Evolutionary conservation across 495 filamentous ascomycete species (phyloP).

Genomic region (Aspergillus ellipticus): DNA sequence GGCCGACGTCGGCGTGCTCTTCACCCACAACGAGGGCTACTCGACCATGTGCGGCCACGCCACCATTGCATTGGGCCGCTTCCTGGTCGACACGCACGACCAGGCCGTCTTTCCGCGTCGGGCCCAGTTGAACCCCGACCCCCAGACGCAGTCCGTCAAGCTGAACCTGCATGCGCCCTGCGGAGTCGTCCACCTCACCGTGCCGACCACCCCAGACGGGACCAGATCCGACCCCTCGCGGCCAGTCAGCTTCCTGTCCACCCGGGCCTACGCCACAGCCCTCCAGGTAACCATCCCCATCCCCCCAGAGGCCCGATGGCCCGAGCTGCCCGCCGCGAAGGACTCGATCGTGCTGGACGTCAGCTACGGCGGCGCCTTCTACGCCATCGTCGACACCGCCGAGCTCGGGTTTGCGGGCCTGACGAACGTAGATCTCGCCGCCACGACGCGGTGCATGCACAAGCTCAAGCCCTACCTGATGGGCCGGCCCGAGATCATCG

Average conservation of each 20-base stretch:
- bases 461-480: slow-evolving; percentile 18
- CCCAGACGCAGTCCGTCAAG: background rate
- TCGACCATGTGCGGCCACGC: slow-evolving; percentile 66
- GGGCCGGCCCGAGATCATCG: slow-evolving; percentile 10
- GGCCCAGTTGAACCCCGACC: slow-evolving; percentile 10
- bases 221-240: slow-evolving; percentile 6
- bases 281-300: slow-evolving; percentile 14
- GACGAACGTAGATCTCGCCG: slow-evolving; percentile 14
- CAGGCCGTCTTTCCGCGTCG: slow-evolving; percentile 20
- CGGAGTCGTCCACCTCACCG: slow-evolving; percentile 7
- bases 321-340: slow-evolving; percentile 13
- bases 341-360: slow-evolving; percentile 17
- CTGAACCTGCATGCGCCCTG: slow-evolving; percentile 10
- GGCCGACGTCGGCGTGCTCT: slow-evolving; percentile 47
- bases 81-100: slow-evolving; percentile 28
- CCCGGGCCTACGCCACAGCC: slow-evolving; percentile 22
- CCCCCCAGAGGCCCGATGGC: slow-evolving; percentile 19
- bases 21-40: slow-evolving; percentile 69
- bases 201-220: background rate
- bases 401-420: slow-evolving; percentile 22
- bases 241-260: slow-evolving; percentile 22
- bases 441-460: slow-evolving; percentile 9
- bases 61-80: slow-evolving; percentile 34
- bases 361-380: slow-evolving; percentile 28
- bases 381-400: slow-evolving; percentile 17